Base-by-base conservation (phyloP, 75 land plant genomes). In the Cryptomeria japonica region DNA sequence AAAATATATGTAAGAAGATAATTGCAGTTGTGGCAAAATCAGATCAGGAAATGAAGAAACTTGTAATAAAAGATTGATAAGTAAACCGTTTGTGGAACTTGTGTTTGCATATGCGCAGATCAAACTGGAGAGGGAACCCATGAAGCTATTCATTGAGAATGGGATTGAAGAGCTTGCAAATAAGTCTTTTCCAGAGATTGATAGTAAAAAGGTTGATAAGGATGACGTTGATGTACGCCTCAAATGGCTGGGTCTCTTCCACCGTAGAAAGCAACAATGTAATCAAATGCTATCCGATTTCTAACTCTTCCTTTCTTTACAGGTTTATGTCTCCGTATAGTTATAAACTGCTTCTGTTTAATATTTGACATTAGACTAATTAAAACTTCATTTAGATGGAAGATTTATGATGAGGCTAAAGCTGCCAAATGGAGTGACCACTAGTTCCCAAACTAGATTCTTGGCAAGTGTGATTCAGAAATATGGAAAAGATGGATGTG, bases 201-300 rank as follows among this genome's bases (percentile, higher is more conserved):
- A 98, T 14, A 86, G 38, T 2, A 75, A 91, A 31, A 98, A 98
- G 89, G 38, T 51, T 47, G 80, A 88, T 80, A 98, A 96, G 88
- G 96, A 97, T 86, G 99, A 98, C 85, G 86, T 98, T 84, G 99
- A 98, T 79, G 93, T 93, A 22, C 89, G 99, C 37, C 94, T 98
- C 90, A 98, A 98, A 89, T 98, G 99, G 99, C 93, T 98, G 88
- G 99, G 99, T 16, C 91, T 98, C 46, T 98, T 98, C 80, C 99
- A 98, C 82, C 91, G 99, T 36, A 93, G 99, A 84, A 98, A 98
- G 89, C 95, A 93, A 80, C 99, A 98, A 3, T 98, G 99, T 98
- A 75, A 75, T 31, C 9, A 90, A 86, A 93, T 73, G 18, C 15
- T 41, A 38, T 55, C 37, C 32, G 39, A 39, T 16, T 46, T 25